Evolutionary conservation across 495 filamentous ascomycete species (phyloP).

Genomic region (Penicillium alfredii): DNA sequence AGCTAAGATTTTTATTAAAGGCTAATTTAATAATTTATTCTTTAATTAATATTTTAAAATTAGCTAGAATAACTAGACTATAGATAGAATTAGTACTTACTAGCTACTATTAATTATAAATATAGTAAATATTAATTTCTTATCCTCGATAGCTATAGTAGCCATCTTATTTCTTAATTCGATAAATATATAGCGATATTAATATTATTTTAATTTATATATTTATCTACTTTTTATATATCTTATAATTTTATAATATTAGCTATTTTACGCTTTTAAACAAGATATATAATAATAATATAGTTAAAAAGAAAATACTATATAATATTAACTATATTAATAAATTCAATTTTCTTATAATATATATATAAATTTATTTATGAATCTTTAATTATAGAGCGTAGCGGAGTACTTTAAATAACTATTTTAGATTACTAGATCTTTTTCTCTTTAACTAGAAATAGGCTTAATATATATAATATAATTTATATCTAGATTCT

Average conservation of each 20-base stretch:
- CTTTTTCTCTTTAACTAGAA: too few relatives aligned
- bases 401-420: neutral
- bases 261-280: neutral
- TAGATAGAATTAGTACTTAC: neutral
- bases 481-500: too few relatives aligned
- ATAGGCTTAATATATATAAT: too few relatives aligned
- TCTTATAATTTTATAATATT: conserved; percentile 2
- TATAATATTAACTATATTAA: neutral
- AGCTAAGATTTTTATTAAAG: neutral
- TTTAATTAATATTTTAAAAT: neutral
- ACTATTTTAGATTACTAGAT: too few relatives aligned
- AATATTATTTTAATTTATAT: conserved; percentile 1
- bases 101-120: neutral
- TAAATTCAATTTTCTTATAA: conserved; percentile 3
- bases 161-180: neutral
- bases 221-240: neutral
- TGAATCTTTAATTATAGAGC: neutral
- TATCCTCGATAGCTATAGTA: neutral
- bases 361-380: neutral
- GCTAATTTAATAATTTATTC: neutral
- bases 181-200: neutral
- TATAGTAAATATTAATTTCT: neutral
- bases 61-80: neutral
- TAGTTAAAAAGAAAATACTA: neutral
- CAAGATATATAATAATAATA: neutral